These are phyloP conservation scores for Nemania sp. DNA, from an alignment of 2,329 filamentous ascomycete species.

Conservation along the genomic window DNA sequence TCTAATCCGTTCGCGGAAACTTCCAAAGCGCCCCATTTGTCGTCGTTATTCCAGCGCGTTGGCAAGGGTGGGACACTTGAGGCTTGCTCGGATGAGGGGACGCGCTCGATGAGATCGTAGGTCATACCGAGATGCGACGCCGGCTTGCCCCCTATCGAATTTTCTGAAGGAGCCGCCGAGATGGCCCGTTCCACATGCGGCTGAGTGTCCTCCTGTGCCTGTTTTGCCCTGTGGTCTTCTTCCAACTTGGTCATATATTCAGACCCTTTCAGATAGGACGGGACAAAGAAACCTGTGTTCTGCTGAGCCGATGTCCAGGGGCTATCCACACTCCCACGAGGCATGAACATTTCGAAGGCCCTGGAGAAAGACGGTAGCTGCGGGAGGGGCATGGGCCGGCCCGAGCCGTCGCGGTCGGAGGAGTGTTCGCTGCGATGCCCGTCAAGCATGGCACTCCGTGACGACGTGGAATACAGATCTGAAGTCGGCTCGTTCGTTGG, in stretches of 20 bases:
- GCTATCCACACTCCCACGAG: constrained; percentile 28
- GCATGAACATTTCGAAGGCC: constrained; percentile 55
- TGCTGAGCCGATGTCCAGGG: constrained; percentile 37
- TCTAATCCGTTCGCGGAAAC: constrained; percentile 73
- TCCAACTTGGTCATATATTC: constrained; percentile 77
- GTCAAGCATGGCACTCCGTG: constrained; percentile 40
- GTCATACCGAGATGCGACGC: constrained; percentile 73
- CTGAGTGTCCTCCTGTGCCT: constrained; percentile 53
- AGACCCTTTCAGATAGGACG: constrained; percentile 80
- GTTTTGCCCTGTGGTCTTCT: constrained; percentile 67
- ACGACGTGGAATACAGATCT: constrained; percentile 37
- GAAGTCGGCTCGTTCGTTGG: constrained; percentile 46
- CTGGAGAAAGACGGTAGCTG: constrained; percentile 54
- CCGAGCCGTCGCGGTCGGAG: constrained; percentile 31
- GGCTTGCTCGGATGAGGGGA: constrained; percentile 63
- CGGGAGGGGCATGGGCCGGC: constrained; percentile 35
- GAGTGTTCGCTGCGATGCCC: constrained; percentile 37
- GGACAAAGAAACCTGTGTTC: constrained; percentile 69
- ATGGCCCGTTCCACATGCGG: constrained; percentile 42
- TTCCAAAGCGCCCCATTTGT: constrained; percentile 75
- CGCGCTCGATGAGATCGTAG: constrained; percentile 81
- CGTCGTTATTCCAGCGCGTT: constrained; percentile 77
- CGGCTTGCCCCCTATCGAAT: constrained; percentile 60
- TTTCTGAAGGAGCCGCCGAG: constrained; percentile 28
- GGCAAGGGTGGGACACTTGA: constrained; percentile 69